Conservation (phyloP, 2,329 filamentous ascomycete species). For the Apiospora pterosperma region DNA sequence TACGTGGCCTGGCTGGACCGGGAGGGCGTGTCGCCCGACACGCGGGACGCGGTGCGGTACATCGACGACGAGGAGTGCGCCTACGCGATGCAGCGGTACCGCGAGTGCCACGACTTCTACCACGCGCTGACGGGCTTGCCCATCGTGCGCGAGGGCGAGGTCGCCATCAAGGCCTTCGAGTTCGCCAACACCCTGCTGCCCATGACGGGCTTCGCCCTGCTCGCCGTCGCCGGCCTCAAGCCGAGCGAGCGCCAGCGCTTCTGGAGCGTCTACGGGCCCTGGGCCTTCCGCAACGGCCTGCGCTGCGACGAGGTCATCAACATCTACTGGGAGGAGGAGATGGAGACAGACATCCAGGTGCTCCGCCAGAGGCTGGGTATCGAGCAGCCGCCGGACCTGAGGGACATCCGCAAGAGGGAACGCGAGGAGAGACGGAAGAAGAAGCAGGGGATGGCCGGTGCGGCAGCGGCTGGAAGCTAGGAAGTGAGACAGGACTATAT, state of each 20-base stretch:
- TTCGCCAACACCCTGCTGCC: constrained; percentile 92
- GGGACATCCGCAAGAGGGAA: constrained; percentile 69
- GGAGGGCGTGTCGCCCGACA: constrained; percentile 91
- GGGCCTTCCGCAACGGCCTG: constrained; percentile 83
- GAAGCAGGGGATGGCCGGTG: constrained; percentile 31
- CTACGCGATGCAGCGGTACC: constrained; percentile 97
- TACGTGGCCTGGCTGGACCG: constrained; percentile 92
- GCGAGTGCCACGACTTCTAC: constrained; percentile 97
- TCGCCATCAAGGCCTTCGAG: constrained; percentile 97
- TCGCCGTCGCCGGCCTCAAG: constrained; percentile 85
- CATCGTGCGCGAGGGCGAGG: constrained; percentile 89
- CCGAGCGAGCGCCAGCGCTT: constrained; percentile 75
- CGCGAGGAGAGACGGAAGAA: constrained; percentile 65
- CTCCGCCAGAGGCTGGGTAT: constrained; percentile 75
- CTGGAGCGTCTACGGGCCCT: constrained; percentile 75
- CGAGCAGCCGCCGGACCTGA: constrained; percentile 83
- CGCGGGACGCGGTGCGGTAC: constrained; percentile 76
- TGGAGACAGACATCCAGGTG: constrained; percentile 78
- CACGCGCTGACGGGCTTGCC: constrained; percentile 91
- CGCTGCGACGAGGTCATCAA: constrained; percentile 80
- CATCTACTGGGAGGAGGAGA: constrained; percentile 95
- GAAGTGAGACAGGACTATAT: background rate
- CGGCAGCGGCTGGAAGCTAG: background rate
- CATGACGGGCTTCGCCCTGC: constrained; percentile 87
- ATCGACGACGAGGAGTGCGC: constrained; percentile 95